A percentile compares a stretch with the other conserved stretches of the same genome.
Evolutionary conservation across 2,329 filamentous ascomycete genomes (phyloP).

Genomic region (Lachnellula arida): DNA sequence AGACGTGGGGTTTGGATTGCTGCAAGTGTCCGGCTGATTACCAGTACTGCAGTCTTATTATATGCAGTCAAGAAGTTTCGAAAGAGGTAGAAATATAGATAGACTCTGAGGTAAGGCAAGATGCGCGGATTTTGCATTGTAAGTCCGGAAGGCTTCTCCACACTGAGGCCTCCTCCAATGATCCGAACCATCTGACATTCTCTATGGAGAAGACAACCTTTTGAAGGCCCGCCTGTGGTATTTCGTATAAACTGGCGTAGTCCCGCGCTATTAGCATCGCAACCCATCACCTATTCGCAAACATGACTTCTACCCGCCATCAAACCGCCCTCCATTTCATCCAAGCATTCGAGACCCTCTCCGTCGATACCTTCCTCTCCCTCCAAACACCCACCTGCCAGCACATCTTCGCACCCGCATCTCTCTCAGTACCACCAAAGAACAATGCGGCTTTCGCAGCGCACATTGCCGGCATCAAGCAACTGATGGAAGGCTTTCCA

Average conservation of each 20-base stretch:
- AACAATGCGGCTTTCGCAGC: not conserved
- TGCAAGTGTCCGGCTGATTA: conserved; percentile 17
- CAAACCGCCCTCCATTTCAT: conserved; percentile 4
- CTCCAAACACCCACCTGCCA: not conserved
- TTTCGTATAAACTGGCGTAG: not conserved
- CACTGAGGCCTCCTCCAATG: too few relatives aligned
- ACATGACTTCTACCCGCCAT: conserved; percentile 1
- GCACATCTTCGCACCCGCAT: conserved; percentile 5
- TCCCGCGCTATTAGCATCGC: not conserved
- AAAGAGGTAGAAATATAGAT: not conserved
- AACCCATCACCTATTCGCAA: not conserved
- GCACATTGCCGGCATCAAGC: not conserved
- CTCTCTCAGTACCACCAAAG: not conserved
- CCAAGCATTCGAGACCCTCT: conserved; percentile 1
- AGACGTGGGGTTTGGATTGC: conserved; percentile 28
- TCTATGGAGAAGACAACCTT: too few relatives aligned
- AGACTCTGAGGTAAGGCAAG: too few relatives aligned
- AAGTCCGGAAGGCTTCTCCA: not conserved
- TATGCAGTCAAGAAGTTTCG: conserved; percentile 2
- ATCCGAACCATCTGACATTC: too few relatives aligned
- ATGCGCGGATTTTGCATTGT: not conserved
- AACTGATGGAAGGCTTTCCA: conserved; percentile 20
- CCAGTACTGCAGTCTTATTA: not conserved
- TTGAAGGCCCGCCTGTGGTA: not conserved
- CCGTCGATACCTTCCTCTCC: not conserved